Evolutionary conservation across 306 rosid species (phyloP), one percentile per base, ranked within the genome.

Genomic region (Purshia tridentata): DNA sequence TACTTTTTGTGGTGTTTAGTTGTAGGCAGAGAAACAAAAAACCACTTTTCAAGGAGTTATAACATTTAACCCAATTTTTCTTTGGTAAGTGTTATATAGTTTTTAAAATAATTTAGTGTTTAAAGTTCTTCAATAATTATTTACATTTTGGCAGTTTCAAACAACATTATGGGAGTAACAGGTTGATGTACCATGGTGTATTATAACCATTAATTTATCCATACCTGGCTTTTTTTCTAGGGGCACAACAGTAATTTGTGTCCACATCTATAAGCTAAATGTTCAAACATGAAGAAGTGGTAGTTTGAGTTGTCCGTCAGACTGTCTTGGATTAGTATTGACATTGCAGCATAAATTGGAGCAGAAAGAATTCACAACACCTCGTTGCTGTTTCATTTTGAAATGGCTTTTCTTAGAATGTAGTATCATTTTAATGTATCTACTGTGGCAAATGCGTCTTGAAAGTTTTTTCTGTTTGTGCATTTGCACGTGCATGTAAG

Each of bases 381-480:
- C 48, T 8, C 51, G 2, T 62, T 16, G 35, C 67, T 4, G 67
- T 41, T n/a, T 41, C 35, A 6, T 62, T 18, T 62, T 3, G 35
- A 20, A 56, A 56, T 0, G 39, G 14, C 0, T 56, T 19, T 56
- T 19, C 37, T 56, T 20, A 5, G 4, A 56, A 56, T 10, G 8
- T 19, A 20, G 61, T 56, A 20, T 20, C 14, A 56, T 8, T 56
- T 56, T 9, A 9, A 19, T 41, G 47, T 29, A 6, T 61, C 47
- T 61, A 60, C 46, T 14, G 41, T 60, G 45, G 69, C 51, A 65
- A 54, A 65, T 46, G 55, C 6, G 5, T 45, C 56, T 66, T 66
- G 41, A 19, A 22, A 22, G 55, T 10, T 66, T 29, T 35, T 14
- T 48, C 13, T 46, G 12, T 8, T 19, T 20, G 59, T 54, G 9